A percentile compares a stretch with the other conserved stretches of the same genome.
These are phyloP conservation scores for Aspergillus sclerotioniger DNA, from an alignment of 495 filamentous ascomycete genomes.

Conservation along the genomic window DNA sequence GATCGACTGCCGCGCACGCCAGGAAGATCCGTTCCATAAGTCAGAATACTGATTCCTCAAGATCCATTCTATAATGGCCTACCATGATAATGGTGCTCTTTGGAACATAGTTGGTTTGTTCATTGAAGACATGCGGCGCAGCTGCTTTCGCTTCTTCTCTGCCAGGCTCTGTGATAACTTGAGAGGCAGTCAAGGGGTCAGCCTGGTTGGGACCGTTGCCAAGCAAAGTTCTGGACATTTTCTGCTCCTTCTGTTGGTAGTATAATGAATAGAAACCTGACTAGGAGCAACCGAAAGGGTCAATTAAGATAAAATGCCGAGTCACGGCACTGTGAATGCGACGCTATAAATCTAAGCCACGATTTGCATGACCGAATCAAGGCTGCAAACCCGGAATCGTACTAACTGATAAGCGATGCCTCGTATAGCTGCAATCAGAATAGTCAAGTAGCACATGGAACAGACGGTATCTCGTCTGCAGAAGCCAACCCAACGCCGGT, in stretches of 20 bases:
- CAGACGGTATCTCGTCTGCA: background rate
- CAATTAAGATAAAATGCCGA: too few species aligned
- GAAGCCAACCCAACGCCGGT: background rate
- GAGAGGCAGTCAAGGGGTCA: background rate
- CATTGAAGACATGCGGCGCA: constrained; percentile 40
- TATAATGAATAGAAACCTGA: background rate
- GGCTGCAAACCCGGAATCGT: too few species aligned
- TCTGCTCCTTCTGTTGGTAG: too few species aligned
- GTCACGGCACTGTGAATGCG: too few species aligned
- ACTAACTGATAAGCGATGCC: too few species aligned
- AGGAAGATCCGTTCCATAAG: constrained; percentile 46
- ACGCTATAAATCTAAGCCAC: too few species aligned
- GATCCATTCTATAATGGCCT: constrained; percentile 6
- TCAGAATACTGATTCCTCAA: background rate
- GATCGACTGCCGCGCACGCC: constrained; percentile 54
- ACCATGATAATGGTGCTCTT: constrained; percentile 50
- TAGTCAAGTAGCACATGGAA: background rate
- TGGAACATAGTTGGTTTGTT: constrained; percentile 57
- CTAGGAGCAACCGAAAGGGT: background rate
- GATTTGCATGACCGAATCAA: too few species aligned
- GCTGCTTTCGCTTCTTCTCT: constrained; percentile 17
- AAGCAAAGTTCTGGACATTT: background rate
- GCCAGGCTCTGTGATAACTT: background rate
- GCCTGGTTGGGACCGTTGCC: constrained; percentile 2
- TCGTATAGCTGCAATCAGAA: too few species aligned